Percentiles rank a stretch among this genome's conserved stretches.
Evolutionary conservation across 345 rosid genomes (phyloP).

Genomic region (Melaleuca alternifolia): DNA sequence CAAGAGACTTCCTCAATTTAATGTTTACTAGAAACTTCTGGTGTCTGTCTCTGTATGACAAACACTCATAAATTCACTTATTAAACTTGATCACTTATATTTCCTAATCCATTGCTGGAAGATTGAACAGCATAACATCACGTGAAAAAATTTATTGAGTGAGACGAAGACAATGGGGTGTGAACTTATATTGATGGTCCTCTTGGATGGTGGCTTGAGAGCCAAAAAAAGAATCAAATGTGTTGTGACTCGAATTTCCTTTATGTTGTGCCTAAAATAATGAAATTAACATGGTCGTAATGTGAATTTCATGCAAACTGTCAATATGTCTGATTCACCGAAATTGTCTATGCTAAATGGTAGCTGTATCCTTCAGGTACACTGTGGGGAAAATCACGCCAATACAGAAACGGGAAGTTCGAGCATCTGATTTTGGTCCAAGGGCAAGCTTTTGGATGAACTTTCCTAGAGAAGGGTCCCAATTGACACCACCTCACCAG

Average conservation of each 20-base stretch:
- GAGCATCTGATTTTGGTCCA: slow-evolving; percentile 85
- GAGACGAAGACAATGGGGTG: background rate
- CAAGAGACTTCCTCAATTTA: background rate
- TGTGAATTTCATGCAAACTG: background rate
- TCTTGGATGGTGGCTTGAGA: background rate
- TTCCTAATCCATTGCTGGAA: background rate
- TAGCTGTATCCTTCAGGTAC: slow-evolving; percentile 37
- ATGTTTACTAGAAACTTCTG: background rate
- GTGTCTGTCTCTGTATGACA: background rate
- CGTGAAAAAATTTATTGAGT: background rate
- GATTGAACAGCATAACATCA: background rate
- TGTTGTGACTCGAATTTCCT: background rate
- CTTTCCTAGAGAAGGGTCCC: slow-evolving; percentile 88
- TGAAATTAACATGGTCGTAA: background rate
- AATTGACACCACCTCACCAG: slow-evolving; percentile 83
- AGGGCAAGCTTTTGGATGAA: slow-evolving; percentile 97
- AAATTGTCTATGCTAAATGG: background rate
- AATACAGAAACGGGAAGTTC: slow-evolving; percentile 79
- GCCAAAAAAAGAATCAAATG: background rate
- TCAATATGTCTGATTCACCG: background rate
- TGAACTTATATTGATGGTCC: background rate
- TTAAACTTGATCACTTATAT: background rate
- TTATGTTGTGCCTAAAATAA: background rate
- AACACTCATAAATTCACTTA: background rate
- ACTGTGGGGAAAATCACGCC: slow-evolving; percentile 99